Evolutionary conservation across 2,329 filamentous ascomycete genomes (phyloP).

Genomic region (Cladobotryum mycophilum): DNA sequence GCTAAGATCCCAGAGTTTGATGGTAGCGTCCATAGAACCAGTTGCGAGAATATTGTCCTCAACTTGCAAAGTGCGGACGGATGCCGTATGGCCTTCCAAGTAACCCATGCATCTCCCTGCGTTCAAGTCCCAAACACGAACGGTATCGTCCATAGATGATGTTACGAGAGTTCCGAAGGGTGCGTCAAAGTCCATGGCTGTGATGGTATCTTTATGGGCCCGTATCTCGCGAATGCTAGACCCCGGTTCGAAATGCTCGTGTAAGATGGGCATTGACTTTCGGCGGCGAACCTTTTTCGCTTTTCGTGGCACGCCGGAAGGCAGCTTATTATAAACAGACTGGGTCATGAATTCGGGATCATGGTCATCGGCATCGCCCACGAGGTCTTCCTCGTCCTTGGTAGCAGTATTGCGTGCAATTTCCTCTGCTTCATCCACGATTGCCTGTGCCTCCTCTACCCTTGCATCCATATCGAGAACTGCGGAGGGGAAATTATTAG

Average conservation of each 20-base stretch:
- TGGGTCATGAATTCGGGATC: slow-evolving; percentile 81
- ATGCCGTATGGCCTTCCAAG: slow-evolving; percentile 90
- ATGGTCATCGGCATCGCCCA: slow-evolving; percentile 44
- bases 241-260: slow-evolving; percentile 90
- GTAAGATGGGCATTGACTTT: slow-evolving; percentile 88
- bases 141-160: slow-evolving; percentile 84
- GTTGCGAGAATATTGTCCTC: slow-evolving; percentile 95
- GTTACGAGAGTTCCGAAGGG: slow-evolving; percentile 95
- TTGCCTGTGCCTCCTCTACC: slow-evolving; percentile 54
- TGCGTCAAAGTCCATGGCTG: slow-evolving; percentile 91
- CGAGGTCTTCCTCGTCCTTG: slow-evolving; percentile 48
- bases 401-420: slow-evolving; percentile 46
- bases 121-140: slow-evolving; percentile 94
- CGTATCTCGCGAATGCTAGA: slow-evolving; percentile 82
- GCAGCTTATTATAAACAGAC: slow-evolving; percentile 91
- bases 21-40: slow-evolving; percentile 89
- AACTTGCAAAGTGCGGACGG: slow-evolving; percentile 85
- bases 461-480: slow-evolving; percentile 57
- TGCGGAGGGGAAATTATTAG: slow-evolving; percentile 23
- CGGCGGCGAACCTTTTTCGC: slow-evolving; percentile 53
- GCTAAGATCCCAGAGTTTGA: slow-evolving; percentile 90
- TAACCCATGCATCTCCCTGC: slow-evolving; percentile 86
- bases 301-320: slow-evolving; percentile 44
- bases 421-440: slow-evolving; percentile 53
- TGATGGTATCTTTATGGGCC: slow-evolving; percentile 82